A percentile compares a stretch with the other conserved stretches of the same genome.
Evolutionary conservation across 192 early-diverging fungal genomes (phyloP).

Genomic region (Coemansia sp.): DNA sequence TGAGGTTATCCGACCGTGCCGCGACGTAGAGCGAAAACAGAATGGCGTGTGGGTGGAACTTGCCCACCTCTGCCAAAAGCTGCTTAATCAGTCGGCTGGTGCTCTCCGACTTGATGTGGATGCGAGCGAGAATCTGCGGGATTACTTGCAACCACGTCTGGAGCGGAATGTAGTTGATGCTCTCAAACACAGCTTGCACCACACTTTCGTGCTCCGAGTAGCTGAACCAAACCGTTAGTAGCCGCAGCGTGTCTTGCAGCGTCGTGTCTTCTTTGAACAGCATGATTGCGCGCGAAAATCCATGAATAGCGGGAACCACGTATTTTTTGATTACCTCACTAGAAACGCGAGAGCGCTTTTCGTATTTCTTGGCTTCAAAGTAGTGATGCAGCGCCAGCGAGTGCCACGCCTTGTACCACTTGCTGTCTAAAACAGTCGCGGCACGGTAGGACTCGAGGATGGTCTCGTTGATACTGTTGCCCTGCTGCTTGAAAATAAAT

Average conservation of each 20-base stretch:
- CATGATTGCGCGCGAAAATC: slow-evolving; percentile 92
- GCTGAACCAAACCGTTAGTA: slow-evolving; percentile 96
- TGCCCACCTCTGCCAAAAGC: slow-evolving; percentile 88
- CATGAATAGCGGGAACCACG: slow-evolving; percentile 82
- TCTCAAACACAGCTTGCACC: slow-evolving; percentile 79
- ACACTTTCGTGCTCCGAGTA: slow-evolving; percentile 89
- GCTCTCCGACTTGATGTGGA: slow-evolving; percentile 77
- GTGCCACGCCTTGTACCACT: slow-evolving; percentile 99
- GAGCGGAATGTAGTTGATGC: slow-evolving; percentile 81
- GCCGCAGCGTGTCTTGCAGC: slow-evolving; percentile 91
- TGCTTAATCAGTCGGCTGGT: slow-evolving; percentile 87
- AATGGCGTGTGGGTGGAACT: slow-evolving; percentile 94
- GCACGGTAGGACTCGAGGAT: slow-evolving; percentile 82
- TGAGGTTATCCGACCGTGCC: slow-evolving; percentile 79
- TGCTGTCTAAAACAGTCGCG: slow-evolving; percentile 85
- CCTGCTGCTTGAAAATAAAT: slow-evolving; percentile 29
- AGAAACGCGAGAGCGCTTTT: slow-evolving; percentile 59
- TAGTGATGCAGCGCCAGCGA: slow-evolving; percentile 87
- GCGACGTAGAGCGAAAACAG: slow-evolving; percentile 96
- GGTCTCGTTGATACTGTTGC: slow-evolving; percentile 43
- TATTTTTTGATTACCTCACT: slow-evolving; percentile 61
- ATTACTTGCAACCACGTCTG: slow-evolving; percentile 99
- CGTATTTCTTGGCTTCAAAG: slow-evolving; percentile 82
- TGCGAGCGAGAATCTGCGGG: slow-evolving; percentile 95
- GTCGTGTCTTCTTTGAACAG: slow-evolving; percentile 81